A percentile compares a stretch with the other conserved stretches of the same genome.
phyloP scores from a whole-genome alignment of 2,329 filamentous ascomycete genomes.

The Ophiobolus disseminans region DNA sequence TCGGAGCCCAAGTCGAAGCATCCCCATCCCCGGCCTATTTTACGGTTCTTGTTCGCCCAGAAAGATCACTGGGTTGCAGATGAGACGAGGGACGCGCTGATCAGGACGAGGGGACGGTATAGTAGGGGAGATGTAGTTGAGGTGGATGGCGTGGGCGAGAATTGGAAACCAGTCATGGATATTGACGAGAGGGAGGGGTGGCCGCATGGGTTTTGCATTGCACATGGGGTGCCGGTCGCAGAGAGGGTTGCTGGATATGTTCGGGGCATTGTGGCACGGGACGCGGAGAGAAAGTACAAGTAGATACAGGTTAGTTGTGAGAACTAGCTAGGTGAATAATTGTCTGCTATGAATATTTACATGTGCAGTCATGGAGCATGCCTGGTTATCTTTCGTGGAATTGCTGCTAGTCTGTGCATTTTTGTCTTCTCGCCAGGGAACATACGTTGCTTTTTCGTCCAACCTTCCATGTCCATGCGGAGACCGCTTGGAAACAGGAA shows the following conservation, averaged over 20 bases:
- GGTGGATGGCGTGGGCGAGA: slow-evolving; percentile 32
- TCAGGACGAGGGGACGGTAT: slow-evolving; percentile 39
- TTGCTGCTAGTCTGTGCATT: no score
- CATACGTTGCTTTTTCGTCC: no score
- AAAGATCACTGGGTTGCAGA: slow-evolving; percentile 69
- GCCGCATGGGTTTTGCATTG: slow-evolving; percentile 67
- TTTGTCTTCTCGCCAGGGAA: no score
- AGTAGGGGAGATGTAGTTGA: slow-evolving; percentile 20
- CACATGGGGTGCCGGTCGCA: slow-evolving; percentile 57
- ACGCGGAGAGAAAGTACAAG: slow-evolving; percentile 12
- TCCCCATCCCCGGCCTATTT: slow-evolving; percentile 49
- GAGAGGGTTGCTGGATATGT: slow-evolving; percentile 59
- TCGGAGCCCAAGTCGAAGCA: slow-evolving; percentile 22
- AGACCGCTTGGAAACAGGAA: no score
- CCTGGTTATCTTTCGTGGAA: no score
- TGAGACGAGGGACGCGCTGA: slow-evolving; percentile 62
- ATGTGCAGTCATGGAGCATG: no score
- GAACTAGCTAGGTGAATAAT: no score
- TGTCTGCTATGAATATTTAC: not conserved
- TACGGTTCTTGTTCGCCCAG: slow-evolving; percentile 66
- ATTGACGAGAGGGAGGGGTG: slow-evolving; percentile 62
- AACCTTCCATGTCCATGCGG: no score
- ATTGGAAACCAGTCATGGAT: slow-evolving; percentile 60
- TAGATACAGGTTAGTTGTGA: no score
- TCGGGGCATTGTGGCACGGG: slow-evolving; percentile 47